A percentile compares a stretch with the other conserved stretches of the same genome.
These are phyloP conservation scores for Curvularia hawaiiensis DNA, from an alignment of 2,329 filamentous ascomycete species.

Conservation along the genomic window DNA sequence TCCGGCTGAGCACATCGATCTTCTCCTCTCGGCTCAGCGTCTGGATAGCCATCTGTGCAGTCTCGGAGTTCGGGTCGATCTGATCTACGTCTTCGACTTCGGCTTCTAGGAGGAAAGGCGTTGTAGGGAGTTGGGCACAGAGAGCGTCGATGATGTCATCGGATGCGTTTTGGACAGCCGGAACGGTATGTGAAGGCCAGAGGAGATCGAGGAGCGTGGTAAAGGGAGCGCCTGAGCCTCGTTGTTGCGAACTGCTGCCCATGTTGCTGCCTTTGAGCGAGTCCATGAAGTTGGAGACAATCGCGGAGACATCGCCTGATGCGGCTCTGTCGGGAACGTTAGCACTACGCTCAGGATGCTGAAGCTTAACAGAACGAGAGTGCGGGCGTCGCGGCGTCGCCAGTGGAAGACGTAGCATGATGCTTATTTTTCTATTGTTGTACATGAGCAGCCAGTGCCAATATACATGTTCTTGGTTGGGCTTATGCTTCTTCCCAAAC, in stretches of 20 bases:
- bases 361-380: conserved; percentile 14
- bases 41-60: conserved; percentile 73
- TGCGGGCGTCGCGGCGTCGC: conserved; percentile 39
- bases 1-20: conserved; percentile 77
- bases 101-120: conserved; percentile 77
- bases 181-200: conserved; percentile 75
- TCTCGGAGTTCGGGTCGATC: conserved; percentile 70
- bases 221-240: conserved; percentile 64
- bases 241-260: conserved; percentile 43
- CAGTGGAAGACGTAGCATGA: conserved; percentile 32
- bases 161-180: conserved; percentile 73
- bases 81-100: conserved; percentile 65
- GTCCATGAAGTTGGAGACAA: conserved; percentile 86
- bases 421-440: conserved; percentile 45
- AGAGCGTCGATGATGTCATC: conserved; percentile 71
- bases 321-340: conserved; percentile 48
- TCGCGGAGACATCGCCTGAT: conserved; percentile 71
- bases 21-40: conserved; percentile 78
- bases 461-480: conserved; percentile 25
- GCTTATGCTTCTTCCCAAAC: conserved; percentile 36
- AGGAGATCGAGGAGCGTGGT: conserved; percentile 88
- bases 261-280: conserved; percentile 69
- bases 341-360: conserved; percentile 22
- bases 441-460: conserved; percentile 37
- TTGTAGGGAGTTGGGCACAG: conserved; percentile 77